Evolutionary conservation across 192 early-diverging fungal species (phyloP).

Genomic region (Mortierella hygrophila): DNA sequence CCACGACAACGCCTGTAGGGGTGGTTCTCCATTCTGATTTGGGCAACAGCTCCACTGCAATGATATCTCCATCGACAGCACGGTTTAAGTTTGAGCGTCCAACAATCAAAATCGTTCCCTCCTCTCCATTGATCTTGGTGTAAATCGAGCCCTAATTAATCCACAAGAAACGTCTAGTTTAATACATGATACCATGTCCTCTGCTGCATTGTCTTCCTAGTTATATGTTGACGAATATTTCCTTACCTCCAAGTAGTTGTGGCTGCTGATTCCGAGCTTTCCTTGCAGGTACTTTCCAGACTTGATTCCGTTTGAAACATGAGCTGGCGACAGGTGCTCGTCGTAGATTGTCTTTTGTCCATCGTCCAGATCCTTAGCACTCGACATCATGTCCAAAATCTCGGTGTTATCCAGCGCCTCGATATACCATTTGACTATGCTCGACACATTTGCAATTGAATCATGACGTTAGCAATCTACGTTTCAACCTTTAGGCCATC

Average conservation of each 20-base stretch:
- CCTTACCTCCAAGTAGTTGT: slow-evolving; percentile 89
- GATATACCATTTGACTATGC: slow-evolving; percentile 82
- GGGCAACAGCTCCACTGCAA: slow-evolving; percentile 91
- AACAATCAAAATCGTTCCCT: slow-evolving; percentile 80
- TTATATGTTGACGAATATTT: not conserved
- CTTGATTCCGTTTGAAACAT: slow-evolving; percentile 90
- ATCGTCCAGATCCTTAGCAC: slow-evolving; percentile 73
- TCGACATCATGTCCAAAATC: slow-evolving; percentile 90
- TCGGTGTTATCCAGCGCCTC: slow-evolving; percentile 78
- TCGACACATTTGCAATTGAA: not conserved
- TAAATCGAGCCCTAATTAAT: slow-evolving; percentile 74
- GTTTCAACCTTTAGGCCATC: not conserved
- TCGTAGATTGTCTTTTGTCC: slow-evolving; percentile 67
- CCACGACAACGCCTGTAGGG: slow-evolving; percentile 78
- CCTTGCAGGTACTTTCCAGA: slow-evolving; percentile 85
- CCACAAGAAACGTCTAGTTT: not conserved
- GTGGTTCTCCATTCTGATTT: slow-evolving; percentile 85
- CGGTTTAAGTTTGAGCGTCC: slow-evolving; percentile 92
- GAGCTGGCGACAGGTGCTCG: slow-evolving; percentile 82
- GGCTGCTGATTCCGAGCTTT: slow-evolving; percentile 81
- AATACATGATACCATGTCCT: not conserved
- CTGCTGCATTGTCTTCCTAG: not conserved
- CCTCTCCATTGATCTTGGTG: slow-evolving; percentile 80
- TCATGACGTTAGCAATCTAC: not conserved
- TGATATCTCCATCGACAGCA: slow-evolving; percentile 90